phyloP scores from a whole-genome alignment of 2,329 filamentous ascomycete genomes.

The Fusarium bactridioides region DNA sequence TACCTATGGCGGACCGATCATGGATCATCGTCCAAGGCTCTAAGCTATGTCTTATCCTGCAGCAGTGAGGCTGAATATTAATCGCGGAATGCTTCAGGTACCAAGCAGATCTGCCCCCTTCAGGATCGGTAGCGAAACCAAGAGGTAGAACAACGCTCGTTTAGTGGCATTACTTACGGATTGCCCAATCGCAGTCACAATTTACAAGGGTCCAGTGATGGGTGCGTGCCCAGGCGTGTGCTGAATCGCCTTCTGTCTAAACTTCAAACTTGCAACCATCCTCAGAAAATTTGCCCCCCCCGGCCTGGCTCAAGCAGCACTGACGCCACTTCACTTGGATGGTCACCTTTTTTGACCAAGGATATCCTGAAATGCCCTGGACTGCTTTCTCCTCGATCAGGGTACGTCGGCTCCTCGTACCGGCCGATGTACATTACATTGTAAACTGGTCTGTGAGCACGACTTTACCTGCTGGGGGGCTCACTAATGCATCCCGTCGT shows the following conservation, averaged over 20 bases:
- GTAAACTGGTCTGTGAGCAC: slow-evolving; percentile 13
- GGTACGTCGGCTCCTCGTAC: slow-evolving; percentile 40
- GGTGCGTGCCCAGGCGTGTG: slow-evolving; percentile 11
- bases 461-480: neutral
- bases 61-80: slow-evolving; percentile 19
- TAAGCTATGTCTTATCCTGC: neutral
- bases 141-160: slow-evolving; percentile 6
- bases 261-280: slow-evolving; percentile 12
- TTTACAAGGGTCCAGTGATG: slow-evolving; percentile 22
- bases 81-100: slow-evolving; percentile 1
- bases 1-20: neutral
- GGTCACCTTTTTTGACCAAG: neutral
- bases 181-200: slow-evolving; percentile 14
- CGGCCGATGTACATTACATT: neutral
- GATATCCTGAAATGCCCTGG: neutral
- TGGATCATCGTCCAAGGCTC: neutral
- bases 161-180: slow-evolving; percentile 9
- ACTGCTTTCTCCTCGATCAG: neutral
- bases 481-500: slow-evolving; percentile 26
- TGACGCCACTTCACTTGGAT: neutral
- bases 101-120: slow-evolving; percentile 1
- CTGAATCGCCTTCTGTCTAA: slow-evolving; percentile 20
- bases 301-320: neutral
- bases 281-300: slow-evolving; percentile 1
- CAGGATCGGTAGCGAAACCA: slow-evolving; percentile 4